These are phyloP conservation scores for Protostelium mycophagum DNA, from an alignment of 78 protist species.

Conservation along the genomic window DNA sequence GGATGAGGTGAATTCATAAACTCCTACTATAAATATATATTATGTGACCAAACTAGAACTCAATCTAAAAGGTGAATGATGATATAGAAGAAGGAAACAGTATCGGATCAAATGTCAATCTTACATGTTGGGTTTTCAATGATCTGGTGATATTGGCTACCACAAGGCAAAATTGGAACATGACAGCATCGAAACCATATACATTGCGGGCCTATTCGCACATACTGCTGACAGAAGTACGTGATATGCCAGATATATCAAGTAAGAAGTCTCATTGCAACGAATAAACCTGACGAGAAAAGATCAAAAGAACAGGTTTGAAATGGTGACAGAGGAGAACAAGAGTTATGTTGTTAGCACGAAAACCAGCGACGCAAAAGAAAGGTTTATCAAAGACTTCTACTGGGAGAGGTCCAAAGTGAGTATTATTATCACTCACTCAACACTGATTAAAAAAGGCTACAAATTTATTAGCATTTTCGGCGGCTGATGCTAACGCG, in stretches of 20 bases:
- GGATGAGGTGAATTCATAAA: neutral
- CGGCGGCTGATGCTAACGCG: neutral
- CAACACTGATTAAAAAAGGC: neutral
- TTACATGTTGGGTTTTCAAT: neutral
- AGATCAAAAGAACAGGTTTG: neutral
- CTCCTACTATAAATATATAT: no score
- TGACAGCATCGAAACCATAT: neutral
- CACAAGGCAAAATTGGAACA: neutral
- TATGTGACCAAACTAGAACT: neutral
- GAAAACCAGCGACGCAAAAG: neutral
- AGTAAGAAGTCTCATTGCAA: neutral
- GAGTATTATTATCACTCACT: neutral
- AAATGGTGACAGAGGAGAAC: neutral
- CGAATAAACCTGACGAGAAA: no score
- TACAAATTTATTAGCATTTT: neutral
- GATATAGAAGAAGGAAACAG: neutral
- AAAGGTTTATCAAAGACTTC: neutral
- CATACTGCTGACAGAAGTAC: neutral
- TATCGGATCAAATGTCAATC: neutral
- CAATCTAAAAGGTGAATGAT: neutral
- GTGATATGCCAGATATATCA: neutral
- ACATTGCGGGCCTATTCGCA: neutral
- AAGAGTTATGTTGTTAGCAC: neutral
- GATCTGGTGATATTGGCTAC: neutral
- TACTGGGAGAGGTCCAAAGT: neutral